phyloP scores from a whole-genome alignment of 148 eudicot species.

The Camellia japonica region DNA sequence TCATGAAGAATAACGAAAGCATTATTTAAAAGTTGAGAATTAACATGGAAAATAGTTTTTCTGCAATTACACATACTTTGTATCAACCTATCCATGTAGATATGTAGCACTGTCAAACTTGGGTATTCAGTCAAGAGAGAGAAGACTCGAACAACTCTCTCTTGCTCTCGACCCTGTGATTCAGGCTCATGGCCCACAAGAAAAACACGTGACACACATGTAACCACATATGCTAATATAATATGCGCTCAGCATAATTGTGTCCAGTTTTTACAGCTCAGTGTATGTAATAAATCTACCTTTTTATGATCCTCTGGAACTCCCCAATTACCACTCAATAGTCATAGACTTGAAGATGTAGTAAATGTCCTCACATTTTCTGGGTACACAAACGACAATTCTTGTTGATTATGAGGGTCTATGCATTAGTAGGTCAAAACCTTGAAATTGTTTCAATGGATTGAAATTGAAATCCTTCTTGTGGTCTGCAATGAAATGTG shows the following conservation, averaged over 20 bases:
- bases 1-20: background rate
- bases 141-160: slow-evolving; percentile 1
- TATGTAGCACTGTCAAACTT: background rate
- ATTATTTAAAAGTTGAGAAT: background rate
- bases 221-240: background rate
- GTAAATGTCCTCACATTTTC: background rate
- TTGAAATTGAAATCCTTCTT: background rate
- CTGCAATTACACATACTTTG: background rate
- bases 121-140: background rate
- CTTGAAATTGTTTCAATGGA: too few relatives aligned
- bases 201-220: background rate
- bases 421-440: too few relatives aligned
- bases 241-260: background rate
- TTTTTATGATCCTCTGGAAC: background rate
- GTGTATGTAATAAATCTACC: background rate
- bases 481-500: background rate
- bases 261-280: background rate
- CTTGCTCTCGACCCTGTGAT: background rate
- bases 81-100: background rate
- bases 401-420: too few relatives aligned
- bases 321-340: background rate
- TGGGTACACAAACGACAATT: too few relatives aligned
- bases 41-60: background rate
- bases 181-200: background rate
- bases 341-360: background rate